phyloP scores from a whole-genome alignment of 2,329 filamentous ascomycete genomes.

The Dryadomyces quercus-mongolicae region DNA sequence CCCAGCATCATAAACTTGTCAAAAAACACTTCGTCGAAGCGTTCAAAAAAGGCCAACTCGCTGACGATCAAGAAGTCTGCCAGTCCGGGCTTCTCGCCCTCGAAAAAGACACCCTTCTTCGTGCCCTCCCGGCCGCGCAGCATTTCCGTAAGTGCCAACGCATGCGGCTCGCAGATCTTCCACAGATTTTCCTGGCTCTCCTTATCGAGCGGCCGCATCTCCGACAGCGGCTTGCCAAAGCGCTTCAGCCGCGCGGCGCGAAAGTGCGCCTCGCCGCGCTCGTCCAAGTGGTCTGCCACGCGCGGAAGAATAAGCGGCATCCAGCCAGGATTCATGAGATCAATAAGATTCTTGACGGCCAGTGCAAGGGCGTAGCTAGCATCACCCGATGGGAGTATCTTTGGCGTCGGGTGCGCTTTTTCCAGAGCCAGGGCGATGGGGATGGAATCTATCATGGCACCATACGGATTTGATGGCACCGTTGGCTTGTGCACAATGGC shows the following conservation, averaged over 20 bases:
- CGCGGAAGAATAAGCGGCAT: not conserved
- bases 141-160: not conserved
- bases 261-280: not conserved
- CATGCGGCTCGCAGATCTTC: not conserved
- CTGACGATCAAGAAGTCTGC: not conserved
- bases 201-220: not conserved
- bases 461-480: not conserved
- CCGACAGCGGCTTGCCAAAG: not conserved
- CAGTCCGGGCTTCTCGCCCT: not conserved
- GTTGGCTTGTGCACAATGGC: not conserved
- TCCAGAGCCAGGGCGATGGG: not conserved
- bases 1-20: not conserved
- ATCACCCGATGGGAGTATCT: constrained; percentile 1
- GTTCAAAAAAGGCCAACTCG: not conserved
- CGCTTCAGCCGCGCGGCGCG: not conserved
- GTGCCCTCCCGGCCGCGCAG: not conserved
- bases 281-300: not conserved
- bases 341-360: not conserved
- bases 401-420: not conserved
- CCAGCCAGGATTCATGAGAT: not conserved
- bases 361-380: not conserved
- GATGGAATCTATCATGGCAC: constrained; percentile 1
- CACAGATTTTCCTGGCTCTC: not conserved
- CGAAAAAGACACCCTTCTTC: constrained; percentile 2
- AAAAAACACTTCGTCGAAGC: not conserved